Percentiles rank a stretch among this genome's conserved stretches.
Evolutionary conservation across 495 filamentous ascomycete species (phyloP).

Genomic region (Sporormia fimetaria): DNA sequence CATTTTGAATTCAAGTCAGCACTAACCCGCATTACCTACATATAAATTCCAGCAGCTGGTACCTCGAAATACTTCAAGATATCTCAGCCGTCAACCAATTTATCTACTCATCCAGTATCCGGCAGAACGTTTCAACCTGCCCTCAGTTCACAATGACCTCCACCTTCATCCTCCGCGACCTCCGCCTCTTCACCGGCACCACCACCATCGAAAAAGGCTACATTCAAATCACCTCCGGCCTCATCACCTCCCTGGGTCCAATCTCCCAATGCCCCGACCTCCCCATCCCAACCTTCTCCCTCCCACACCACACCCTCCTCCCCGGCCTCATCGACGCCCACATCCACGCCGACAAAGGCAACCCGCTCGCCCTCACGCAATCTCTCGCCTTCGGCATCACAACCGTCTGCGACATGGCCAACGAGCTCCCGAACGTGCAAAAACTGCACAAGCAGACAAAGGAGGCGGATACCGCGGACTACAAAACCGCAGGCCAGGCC

Average conservation of each 20-base stretch:
- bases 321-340: constrained; percentile 34
- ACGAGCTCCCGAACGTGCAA: constrained; percentile 36
- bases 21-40: too few species aligned
- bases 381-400: constrained; percentile 31
- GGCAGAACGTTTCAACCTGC: too few species aligned
- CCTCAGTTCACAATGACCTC: too few species aligned
- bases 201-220: constrained; percentile 23
- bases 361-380: constrained; percentile 28
- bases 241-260: constrained; percentile 24
- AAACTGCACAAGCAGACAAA: constrained; percentile 38
- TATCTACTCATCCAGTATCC: too few species aligned
- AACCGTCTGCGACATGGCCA: constrained; percentile 33
- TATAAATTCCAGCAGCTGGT: too few species aligned
- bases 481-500: constrained; percentile 27
- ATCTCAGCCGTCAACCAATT: too few species aligned
- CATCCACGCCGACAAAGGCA: constrained; percentile 29
- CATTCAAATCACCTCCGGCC: constrained; percentile 27
- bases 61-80: too few species aligned
- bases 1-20: too few species aligned
- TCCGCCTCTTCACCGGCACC: constrained; percentile 32
- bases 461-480: constrained; percentile 27
- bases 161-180: constrained; percentile 31
- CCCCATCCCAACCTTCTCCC: constrained; percentile 19
- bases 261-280: constrained; percentile 3
- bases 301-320: constrained; percentile 30